phyloP scores from a whole-genome alignment of 352 stramenopile species.

The Pythium chondricola region DNA sequence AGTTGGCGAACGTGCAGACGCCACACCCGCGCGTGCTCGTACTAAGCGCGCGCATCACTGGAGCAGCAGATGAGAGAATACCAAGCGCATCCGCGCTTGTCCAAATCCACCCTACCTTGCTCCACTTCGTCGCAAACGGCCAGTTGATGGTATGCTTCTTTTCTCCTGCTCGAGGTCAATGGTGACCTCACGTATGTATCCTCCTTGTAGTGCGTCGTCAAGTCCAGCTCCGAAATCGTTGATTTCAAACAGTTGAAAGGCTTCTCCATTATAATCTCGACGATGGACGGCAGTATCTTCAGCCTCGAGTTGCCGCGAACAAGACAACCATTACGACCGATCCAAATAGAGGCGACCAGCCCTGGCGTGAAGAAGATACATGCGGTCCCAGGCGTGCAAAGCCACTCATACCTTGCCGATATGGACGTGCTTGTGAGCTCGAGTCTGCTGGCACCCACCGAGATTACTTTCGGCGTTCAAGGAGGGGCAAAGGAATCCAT shows the following conservation, averaged over 20 bases:
- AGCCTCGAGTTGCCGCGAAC: too few relatives aligned
- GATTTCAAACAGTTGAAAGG: too few relatives aligned
- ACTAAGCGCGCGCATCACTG: constrained; percentile 1
- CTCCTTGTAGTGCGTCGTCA: neutral
- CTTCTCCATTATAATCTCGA: too few relatives aligned
- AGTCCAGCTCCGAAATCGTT: too few relatives aligned
- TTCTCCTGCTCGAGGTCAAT: neutral
- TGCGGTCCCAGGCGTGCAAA: too few relatives aligned
- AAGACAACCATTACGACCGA: too few relatives aligned
- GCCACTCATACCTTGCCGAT: too few relatives aligned
- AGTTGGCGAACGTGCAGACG: constrained; percentile 39
- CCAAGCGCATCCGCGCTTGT: constrained; percentile 13
- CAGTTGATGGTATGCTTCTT: constrained; percentile 27
- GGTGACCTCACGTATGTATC: neutral
- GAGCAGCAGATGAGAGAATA: neutral
- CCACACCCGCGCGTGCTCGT: constrained; percentile 22
- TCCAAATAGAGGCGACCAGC: too few relatives aligned
- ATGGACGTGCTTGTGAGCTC: constrained; percentile 24
- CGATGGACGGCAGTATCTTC: too few relatives aligned
- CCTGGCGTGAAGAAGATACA: too few relatives aligned
- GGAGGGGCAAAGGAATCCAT: neutral
- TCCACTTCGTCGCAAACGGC: constrained; percentile 44
- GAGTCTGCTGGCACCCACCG: constrained; percentile 49
- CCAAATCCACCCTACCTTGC: constrained; percentile 36
- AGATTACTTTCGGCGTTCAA: constrained; percentile 23